Evolutionary conservation across 768 basidiomycete species (phyloP), one percentile per base, ranked within the genome.

Genomic region (Amanita rubescens): DNA sequence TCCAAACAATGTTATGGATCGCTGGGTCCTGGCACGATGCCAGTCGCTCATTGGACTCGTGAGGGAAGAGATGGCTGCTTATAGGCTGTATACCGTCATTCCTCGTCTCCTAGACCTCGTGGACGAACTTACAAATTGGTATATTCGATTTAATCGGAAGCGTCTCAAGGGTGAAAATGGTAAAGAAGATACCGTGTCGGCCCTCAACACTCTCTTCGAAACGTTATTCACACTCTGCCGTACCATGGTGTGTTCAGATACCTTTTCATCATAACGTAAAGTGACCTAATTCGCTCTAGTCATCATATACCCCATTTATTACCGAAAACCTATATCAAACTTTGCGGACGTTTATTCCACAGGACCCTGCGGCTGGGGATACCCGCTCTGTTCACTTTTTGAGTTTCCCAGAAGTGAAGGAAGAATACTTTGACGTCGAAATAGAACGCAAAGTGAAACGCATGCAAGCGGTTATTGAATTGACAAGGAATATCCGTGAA

Each of bases 111-210:
- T 98, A 55, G 87, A 90, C 58, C 84, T 99, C 54, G 80, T 99
- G 27, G 92, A 95, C 59, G 96, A 98, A 68, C 77, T 98, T 55
- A 99, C 96, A 19, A 99, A 99, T 66, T 97, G 94, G 94, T 99
- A 99, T 71, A 98, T 99, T 65, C 92, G 96, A 45, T 98, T 98
- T 75, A 99, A 99, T 71, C 85, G 96, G 41, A 87, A 86, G 59
- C 81, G 96, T 14, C 74, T 99, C 56, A 99, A 99, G 77, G 96
- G 96, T 42, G 90, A 95, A 67, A 87, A 92, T 61, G 90, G 95
- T 2, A 75, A 78, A 53, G 89, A 92, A 58, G 95, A 98, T 62
- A 94, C 94, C 7, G 65, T 82, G 14, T 71, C 84, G 17, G 96
- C 95, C 15, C 74, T 98, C 64, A 97, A 98, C 66, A 97, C 96